phyloP scores from a whole-genome alignment of 1,139 yeast genomes.

The Kurtzmaniella quercitrusa region DNA sequence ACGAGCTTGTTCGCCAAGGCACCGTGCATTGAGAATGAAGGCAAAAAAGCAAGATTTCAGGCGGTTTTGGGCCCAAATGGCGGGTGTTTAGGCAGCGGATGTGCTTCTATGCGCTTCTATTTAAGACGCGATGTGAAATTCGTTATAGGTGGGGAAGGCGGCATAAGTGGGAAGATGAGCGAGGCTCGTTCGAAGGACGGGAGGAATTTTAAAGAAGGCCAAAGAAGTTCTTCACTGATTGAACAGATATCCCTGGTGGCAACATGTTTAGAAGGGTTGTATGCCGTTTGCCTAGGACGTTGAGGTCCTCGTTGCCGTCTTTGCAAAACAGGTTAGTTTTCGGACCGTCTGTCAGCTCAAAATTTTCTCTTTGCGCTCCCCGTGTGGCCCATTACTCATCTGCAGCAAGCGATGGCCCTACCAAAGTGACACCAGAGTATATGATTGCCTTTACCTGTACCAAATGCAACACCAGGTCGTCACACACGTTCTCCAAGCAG shows the following conservation, averaged over 20 bases:
- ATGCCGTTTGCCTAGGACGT: neutral
- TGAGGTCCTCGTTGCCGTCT: neutral
- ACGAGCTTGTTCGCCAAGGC: constrained; percentile 79
- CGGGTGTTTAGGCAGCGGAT: no score
- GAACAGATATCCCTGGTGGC: no score
- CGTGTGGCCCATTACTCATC: neutral
- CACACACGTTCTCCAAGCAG: constrained; percentile 86
- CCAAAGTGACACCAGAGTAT: constrained; percentile 51
- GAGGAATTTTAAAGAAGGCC: no score
- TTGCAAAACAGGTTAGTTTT: neutral
- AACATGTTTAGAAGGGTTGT: neutral
- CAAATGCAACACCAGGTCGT: constrained; percentile 76
- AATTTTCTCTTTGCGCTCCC: neutral
- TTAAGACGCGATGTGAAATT: neutral
- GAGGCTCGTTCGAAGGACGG: no score
- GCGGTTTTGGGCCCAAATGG: no score
- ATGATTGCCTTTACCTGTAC: constrained; percentile 94
- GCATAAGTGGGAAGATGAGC: neutral
- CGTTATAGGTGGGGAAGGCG: neutral
- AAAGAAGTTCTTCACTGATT: no score
- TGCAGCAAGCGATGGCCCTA: neutral
- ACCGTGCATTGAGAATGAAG: constrained; percentile 84
- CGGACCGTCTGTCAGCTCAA: neutral
- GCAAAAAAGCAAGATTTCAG: no score
- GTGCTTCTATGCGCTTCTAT: no score